phyloP scores from a whole-genome alignment of 306 rosid species.

The Castanospermum australe region DNA sequence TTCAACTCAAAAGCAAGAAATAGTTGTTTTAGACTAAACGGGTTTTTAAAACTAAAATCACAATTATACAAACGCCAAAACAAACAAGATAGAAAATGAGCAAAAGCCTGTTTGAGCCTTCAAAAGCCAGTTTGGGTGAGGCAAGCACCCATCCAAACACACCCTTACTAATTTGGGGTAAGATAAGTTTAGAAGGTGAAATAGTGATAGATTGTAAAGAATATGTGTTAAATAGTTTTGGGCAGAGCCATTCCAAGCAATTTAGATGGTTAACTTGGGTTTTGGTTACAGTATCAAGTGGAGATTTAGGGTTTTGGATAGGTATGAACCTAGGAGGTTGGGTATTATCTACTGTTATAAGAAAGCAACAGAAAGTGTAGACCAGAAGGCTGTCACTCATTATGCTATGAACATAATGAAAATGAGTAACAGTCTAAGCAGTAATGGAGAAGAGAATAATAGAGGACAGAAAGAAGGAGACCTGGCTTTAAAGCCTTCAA shows the following conservation, averaged over 20 bases:
- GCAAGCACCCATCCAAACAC: too few species aligned
- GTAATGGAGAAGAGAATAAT: background rate
- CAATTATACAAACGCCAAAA: too few species aligned
- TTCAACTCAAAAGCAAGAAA: too few species aligned
- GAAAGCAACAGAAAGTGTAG: background rate
- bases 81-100: too few species aligned
- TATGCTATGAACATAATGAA: background rate
- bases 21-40: too few species aligned
- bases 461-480: background rate
- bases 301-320: background rate
- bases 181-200: background rate
- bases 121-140: too few species aligned
- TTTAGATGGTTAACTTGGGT: slow-evolving; percentile 1
- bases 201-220: background rate
- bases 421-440: background rate
- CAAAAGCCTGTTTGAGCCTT: too few species aligned
- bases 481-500: background rate
- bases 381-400: background rate
- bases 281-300: background rate
- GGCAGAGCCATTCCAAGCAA: background rate
- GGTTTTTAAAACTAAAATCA: too few species aligned
- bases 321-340: background rate
- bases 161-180: background rate
- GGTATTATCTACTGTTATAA: background rate
- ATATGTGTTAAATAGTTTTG: background rate